phyloP scores from a whole-genome alignment of 306 rosid species.

The Trifolium subterraneum region DNA sequence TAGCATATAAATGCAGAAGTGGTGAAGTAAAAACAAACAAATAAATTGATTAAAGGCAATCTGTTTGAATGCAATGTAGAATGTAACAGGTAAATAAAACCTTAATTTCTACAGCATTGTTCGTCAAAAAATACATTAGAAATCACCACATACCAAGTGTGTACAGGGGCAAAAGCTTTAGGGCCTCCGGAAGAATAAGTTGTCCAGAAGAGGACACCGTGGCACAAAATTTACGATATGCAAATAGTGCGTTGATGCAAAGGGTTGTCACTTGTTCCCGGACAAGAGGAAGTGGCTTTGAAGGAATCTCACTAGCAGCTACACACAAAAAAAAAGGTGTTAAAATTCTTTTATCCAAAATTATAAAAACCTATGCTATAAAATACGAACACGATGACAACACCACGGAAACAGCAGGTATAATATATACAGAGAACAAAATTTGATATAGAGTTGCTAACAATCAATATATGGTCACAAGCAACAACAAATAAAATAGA shows the following conservation, averaged over 20 bases:
- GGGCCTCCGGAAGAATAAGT: slow-evolving; percentile 99
- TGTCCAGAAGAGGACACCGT: slow-evolving; percentile 97
- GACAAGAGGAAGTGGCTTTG: slow-evolving; percentile 74
- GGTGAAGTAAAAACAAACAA: neutral
- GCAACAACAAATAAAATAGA: slow-evolving; percentile 5
- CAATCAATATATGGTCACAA: slow-evolving; percentile 25
- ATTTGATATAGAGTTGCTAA: slow-evolving; percentile 28
- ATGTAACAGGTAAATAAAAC: slow-evolving; percentile 22
- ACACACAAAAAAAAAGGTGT: slow-evolving; percentile 44
- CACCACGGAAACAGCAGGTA: slow-evolving; percentile 33
- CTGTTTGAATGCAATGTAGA: slow-evolving; percentile 27
- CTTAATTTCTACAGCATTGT: slow-evolving; percentile 17
- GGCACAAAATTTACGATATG: slow-evolving; percentile 96
- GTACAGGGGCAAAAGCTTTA: slow-evolving; percentile 93
- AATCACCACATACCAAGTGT: slow-evolving; percentile 72
- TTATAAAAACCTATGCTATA: slow-evolving; percentile 13
- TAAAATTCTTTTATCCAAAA: slow-evolving; percentile 31
- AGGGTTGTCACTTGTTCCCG: slow-evolving; percentile 90
- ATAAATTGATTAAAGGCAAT: slow-evolving; percentile 11
- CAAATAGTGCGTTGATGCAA: slow-evolving; percentile 81
- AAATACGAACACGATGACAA: slow-evolving; percentile 19
- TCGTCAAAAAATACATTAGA: slow-evolving; percentile 21
- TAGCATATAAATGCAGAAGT: slow-evolving; percentile 17
- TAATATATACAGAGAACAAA: slow-evolving; percentile 1
- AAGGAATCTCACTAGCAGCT: slow-evolving; percentile 89